Conservation (phyloP, 495 filamentous ascomycete species). For the Penicillium samsonianum region DNA sequence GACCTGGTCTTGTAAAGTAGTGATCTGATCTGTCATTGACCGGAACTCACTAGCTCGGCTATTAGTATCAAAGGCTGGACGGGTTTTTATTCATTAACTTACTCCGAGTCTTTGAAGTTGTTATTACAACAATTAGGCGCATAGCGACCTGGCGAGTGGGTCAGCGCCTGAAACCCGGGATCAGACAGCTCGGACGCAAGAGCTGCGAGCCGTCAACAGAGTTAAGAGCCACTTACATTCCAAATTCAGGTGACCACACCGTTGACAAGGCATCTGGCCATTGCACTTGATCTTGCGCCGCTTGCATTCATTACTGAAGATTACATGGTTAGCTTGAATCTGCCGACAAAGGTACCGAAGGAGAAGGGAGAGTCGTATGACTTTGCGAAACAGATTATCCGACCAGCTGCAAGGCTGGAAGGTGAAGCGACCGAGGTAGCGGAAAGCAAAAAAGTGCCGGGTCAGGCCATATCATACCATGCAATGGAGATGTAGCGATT, state of each 20-base stretch:
- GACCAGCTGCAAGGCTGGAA: background rate
- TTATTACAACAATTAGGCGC: conserved; percentile 86
- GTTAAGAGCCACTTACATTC: conserved; percentile 56
- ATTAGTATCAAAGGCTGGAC: conserved; percentile 14
- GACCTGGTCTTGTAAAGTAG: conserved; percentile 80
- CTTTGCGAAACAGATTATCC: background rate
- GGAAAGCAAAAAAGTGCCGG: conserved; percentile 1
- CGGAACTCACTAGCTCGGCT: conserved; percentile 64
- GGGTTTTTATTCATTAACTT: conserved; percentile 23
- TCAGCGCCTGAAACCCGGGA: conserved; percentile 5
- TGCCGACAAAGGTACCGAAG: conserved; percentile 5
- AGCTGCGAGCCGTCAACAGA: background rate
- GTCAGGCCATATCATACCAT: conserved; percentile 60
- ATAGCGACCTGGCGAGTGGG: conserved; percentile 58
- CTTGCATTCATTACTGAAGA: conserved; percentile 79
- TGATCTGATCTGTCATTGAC: conserved; percentile 72
- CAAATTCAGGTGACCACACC: conserved; percentile 84
- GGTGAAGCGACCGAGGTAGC: background rate
- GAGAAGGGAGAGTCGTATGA: conserved; percentile 12
- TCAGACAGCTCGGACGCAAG: background rate
- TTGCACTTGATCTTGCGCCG: conserved; percentile 95
- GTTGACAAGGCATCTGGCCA: conserved; percentile 82
- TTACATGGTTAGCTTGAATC: conserved; percentile 17
- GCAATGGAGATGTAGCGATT: conserved; percentile 89
- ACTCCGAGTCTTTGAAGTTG: conserved; percentile 82